A percentile compares a stretch with the other conserved stretches of the same genome.
Conservation (phyloP, 1,284 basidiomycete species). For the Athelia sp. region DNA sequence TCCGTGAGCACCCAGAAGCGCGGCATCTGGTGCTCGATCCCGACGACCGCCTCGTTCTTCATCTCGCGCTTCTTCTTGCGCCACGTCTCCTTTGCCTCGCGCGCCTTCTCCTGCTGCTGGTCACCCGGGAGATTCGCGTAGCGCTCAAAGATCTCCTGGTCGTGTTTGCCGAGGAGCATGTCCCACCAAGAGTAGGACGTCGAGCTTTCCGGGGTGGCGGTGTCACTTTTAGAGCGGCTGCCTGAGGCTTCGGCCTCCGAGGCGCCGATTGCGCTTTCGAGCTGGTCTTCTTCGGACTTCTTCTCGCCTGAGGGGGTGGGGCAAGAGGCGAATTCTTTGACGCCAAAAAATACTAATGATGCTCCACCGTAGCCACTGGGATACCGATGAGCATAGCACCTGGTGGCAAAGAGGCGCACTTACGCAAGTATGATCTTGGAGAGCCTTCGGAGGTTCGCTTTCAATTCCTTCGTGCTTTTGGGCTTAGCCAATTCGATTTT, state of each 20-base stretch:
- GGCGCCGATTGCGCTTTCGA: conserved; percentile 61
- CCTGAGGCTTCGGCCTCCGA: conserved; percentile 61
- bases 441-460: conserved; percentile 61
- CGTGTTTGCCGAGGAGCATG: conserved; percentile 68
- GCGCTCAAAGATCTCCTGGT: conserved; percentile 71
- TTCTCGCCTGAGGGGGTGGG: conserved; percentile 30
- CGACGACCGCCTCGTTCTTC: conserved; percentile 49
- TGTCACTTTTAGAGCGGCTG: conserved; percentile 29
- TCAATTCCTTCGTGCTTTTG: conserved; percentile 36
- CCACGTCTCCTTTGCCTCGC: conserved; percentile 12
- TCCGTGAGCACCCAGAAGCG: conserved; percentile 80
- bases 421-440: conserved; percentile 71
- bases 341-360: conserved; percentile 72
- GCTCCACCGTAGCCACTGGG: conserved; percentile 66
- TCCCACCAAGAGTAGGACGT: conserved; percentile 72
- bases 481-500: not conserved
- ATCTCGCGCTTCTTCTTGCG: conserved; percentile 28
- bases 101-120: conserved; percentile 17
- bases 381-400: too few relatives aligned
- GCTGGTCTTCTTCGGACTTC: conserved; percentile 50
- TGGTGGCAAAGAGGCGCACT: too few relatives aligned
- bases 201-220: conserved; percentile 18
- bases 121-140: conserved; percentile 32
- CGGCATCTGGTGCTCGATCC: conserved; percentile 69
- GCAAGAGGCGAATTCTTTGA: conserved; percentile 30